phyloP scores from a whole-genome alignment of 2,329 filamentous ascomycete genomes.

The Paecilomyces niveus region DNA sequence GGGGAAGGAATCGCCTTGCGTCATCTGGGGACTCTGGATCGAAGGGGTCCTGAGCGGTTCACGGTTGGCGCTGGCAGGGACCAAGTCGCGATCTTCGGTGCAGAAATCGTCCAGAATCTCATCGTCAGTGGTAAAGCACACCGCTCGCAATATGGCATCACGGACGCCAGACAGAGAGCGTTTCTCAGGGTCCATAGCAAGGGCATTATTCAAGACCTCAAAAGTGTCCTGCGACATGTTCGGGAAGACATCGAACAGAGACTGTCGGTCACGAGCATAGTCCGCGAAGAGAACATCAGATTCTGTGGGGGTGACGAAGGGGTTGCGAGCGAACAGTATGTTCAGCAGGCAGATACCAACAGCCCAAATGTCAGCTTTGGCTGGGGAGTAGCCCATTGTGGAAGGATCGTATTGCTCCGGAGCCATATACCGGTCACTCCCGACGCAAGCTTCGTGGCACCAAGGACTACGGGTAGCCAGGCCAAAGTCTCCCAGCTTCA shows the following conservation, averaged over 20 bases:
- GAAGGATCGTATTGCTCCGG: conserved; percentile 94
- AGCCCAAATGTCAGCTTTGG: conserved; percentile 92
- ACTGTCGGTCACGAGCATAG: conserved; percentile 88
- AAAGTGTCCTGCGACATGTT: conserved; percentile 98
- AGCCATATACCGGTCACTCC: conserved; percentile 98
- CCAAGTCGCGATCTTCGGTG: conserved; percentile 66
- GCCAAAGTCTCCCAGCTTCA: conserved; percentile 97
- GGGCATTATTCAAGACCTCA: conserved; percentile 82
- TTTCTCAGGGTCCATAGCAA: conserved; percentile 85
- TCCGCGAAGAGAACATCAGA: conserved; percentile 91
- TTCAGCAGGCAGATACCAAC: conserved; percentile 95
- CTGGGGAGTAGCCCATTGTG: conserved; percentile 81
- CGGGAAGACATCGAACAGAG: conserved; percentile 94
- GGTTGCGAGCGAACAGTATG: conserved; percentile 92
- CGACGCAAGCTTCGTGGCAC: conserved; percentile 89
- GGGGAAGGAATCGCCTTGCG: conserved; percentile 73
- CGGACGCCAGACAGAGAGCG: conserved; percentile 74
- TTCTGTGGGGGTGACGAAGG: conserved; percentile 83
- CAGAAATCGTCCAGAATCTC: conserved; percentile 92
- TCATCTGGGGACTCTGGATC: conserved; percentile 77
- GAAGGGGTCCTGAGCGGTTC: conserved; percentile 94
- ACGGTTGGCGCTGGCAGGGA: conserved; percentile 77
- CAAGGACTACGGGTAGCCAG: conserved; percentile 82
- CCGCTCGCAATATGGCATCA: conserved; percentile 67
- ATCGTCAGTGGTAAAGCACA: conserved; percentile 90